Evolutionary conservation across 805 yeast genomes (phyloP), one percentile per base, ranked within the genome.

Genomic region (Starmerella bacillaris): DNA sequence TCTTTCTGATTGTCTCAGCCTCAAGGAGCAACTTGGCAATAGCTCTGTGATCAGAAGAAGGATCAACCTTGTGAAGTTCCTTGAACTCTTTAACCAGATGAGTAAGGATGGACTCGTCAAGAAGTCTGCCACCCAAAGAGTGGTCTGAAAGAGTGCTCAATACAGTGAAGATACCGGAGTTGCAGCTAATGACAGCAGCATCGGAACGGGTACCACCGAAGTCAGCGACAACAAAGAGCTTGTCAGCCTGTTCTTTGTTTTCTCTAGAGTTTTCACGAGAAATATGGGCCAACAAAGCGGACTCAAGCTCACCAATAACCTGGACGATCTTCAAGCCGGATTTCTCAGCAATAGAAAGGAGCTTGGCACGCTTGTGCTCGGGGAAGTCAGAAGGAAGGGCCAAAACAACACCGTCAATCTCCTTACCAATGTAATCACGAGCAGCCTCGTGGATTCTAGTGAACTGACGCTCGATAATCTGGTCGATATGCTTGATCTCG

Each of bases 181-280:
- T 74, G 36, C 76, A 78, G 27, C 95, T 74, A 50, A 89, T 64
- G 34, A 89, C 84, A 40, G 96, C 94, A 42, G 84, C 94, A 55
- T 89, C 96, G 28, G 93, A 75, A 61, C 96, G 71, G 48, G 83
- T 68, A 54, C 94, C 95, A 57, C 98, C 98, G 51, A 89, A 79
- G 59, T 89, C 98, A 37, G 92, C 92, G 47, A 89, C 94, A 33
- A 82, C 92, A 51, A 74, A 74, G 40, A 79, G 59, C 64, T 76
- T 76, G 60, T 82, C 92, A 9, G 45, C 41, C 17, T 75, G 74
- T 58, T 78, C 89, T 14, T 46, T 43, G 20, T 34, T 27, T 37
- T 50, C 49, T 9, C 14, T 8, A 15, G 36, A 21, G 42, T 67
- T 56, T 37, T 61, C 58, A 43, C 67, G 70, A 37, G 64, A 56